Percentiles rank a stretch among this genome's conserved stretches.
Evolutionary conservation across 2,329 filamentous ascomycete genomes (phyloP).

Genomic region (Grosmannia penicillata): DNA sequence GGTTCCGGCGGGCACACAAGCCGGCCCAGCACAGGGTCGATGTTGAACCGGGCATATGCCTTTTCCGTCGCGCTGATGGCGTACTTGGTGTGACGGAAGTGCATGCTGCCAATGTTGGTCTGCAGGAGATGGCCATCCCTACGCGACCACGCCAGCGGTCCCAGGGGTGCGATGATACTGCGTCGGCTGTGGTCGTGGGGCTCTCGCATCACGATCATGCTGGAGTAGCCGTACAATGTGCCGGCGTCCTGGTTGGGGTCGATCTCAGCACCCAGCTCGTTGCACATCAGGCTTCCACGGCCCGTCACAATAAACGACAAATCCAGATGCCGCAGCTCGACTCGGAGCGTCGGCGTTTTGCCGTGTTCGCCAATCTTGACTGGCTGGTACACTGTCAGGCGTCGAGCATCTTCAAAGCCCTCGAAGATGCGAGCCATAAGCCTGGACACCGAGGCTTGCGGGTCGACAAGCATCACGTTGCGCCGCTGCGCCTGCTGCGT

Average conservation of each 20-base stretch:
- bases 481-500: conserved; percentile 7
- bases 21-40: conserved; percentile 38
- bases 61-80: conserved; percentile 10
- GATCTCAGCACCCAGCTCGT: conserved; percentile 34
- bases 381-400: conserved; percentile 33
- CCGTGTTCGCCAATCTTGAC: not conserved
- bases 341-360: conserved; percentile 15
- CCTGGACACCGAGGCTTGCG: conserved; percentile 24
- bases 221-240: conserved; percentile 42
- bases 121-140: conserved; percentile 27
- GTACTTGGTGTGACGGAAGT: no score
- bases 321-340: conserved; percentile 37
- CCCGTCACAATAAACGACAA: conserved; percentile 36
- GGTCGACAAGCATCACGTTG: conserved; percentile 28
- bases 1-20: conserved; percentile 44
- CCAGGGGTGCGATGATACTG: conserved; percentile 39
- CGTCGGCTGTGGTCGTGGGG: conserved; percentile 19
- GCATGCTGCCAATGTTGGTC: not conserved
- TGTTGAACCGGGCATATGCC: conserved; percentile 31
- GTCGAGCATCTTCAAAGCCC: conserved; percentile 28
- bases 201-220: conserved; percentile 40
- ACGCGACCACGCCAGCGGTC: conserved; percentile 17
- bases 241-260: conserved; percentile 44
- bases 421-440: conserved; percentile 28
- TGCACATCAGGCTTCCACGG: conserved; percentile 25